Conservation (phyloP, 306 rosid species). For the Lotus japonicus region DNA sequence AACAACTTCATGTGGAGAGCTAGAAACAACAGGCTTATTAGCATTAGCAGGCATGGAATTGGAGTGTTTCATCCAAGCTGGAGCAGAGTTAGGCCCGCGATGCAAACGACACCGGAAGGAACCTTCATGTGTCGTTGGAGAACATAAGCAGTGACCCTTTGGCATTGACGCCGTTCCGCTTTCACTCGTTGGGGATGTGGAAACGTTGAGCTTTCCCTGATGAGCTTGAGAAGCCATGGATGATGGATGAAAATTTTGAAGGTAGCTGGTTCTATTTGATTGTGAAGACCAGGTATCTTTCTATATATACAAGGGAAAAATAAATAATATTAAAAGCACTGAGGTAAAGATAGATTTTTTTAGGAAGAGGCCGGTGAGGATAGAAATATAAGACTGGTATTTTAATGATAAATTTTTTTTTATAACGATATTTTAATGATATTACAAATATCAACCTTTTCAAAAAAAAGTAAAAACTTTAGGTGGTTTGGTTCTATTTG, state of each 20-base stretch:
- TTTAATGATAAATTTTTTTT: too few species aligned
- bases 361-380: too few species aligned
- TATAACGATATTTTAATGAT: too few species aligned
- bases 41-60: slow-evolving; percentile 46
- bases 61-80: slow-evolving; percentile 55
- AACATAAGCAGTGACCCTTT: slow-evolving; percentile 73
- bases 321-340: too few species aligned
- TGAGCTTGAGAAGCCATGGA: slow-evolving; percentile 58
- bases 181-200: slow-evolving; percentile 49
- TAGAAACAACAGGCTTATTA: too few species aligned
- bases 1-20: too few species aligned
- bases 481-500: too few species aligned
- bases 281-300: neutral
- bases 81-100: slow-evolving; percentile 28
- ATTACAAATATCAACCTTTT: too few species aligned
- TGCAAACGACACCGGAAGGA: slow-evolving; percentile 90
- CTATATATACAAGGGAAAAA: neutral
- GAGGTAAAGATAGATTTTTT: too few species aligned
- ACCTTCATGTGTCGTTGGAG: slow-evolving; percentile 84
- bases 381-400: too few species aligned
- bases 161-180: slow-evolving; percentile 26
- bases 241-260: neutral
- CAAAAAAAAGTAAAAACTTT: too few species aligned
- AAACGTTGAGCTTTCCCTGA: slow-evolving; percentile 28
- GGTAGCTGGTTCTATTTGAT: neutral